Percentiles rank a stretch among this genome's conserved stretches.
Evolutionary conservation across 345 rosid genomes (phyloP).

Genomic region (Camelina laxa): DNA sequence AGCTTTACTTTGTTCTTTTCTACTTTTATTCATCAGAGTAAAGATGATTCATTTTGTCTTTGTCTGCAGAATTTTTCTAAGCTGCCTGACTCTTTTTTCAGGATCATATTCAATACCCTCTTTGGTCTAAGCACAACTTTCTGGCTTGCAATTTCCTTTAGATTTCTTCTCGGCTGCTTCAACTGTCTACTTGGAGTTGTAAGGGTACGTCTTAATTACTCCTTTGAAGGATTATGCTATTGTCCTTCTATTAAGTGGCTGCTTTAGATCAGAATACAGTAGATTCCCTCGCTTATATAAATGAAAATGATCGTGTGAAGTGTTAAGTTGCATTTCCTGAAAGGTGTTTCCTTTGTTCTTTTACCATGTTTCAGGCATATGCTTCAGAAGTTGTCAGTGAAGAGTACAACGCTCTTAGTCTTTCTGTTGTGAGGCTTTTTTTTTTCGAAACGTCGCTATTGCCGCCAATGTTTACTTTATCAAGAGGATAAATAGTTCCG

Average conservation of each 20-base stretch:
- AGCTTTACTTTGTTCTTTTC: constrained; percentile 44
- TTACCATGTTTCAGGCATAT: constrained; percentile 64
- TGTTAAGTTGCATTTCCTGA: not conserved
- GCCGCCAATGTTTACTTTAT: constrained; percentile 2
- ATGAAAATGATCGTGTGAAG: no score
- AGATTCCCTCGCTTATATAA: no score
- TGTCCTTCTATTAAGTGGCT: no score
- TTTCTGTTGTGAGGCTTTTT: constrained; percentile 67
- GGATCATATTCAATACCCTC: constrained; percentile 66
- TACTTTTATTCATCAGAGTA: not conserved
- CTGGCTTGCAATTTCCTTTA: constrained; percentile 68
- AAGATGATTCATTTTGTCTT: not conserved
- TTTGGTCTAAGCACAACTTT: constrained; percentile 69
- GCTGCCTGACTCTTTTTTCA: constrained; percentile 28
- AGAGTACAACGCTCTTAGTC: constrained; percentile 70
- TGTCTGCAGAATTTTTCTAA: not conserved
- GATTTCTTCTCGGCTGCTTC: constrained; percentile 71
- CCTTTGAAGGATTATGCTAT: no score
- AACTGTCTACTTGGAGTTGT: constrained; percentile 69
- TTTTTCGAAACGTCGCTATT: not conserved
- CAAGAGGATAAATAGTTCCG: not conserved
- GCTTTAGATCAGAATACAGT: no score
- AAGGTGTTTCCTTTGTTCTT: constrained; percentile 3
- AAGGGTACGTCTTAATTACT: constrained; percentile 48
- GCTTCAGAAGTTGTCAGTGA: constrained; percentile 73